Evolutionary conservation across 2,329 filamentous ascomycete genomes (phyloP).

Genomic region (Diaporthe eres): DNA sequence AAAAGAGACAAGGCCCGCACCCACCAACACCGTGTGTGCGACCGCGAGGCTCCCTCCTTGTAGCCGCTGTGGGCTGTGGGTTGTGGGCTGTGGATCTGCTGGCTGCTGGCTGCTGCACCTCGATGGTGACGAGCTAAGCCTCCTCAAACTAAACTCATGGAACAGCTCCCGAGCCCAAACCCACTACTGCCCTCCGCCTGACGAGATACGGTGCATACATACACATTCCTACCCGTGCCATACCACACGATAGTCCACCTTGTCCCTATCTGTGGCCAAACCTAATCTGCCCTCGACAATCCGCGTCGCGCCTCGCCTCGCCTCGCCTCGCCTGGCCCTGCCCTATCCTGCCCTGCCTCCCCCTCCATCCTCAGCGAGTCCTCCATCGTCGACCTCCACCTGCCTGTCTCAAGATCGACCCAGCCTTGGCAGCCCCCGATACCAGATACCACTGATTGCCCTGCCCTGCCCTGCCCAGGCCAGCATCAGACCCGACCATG

Average conservation of each 20-base stretch:
- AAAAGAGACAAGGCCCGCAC: slow-evolving; percentile 15
- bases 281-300: slow-evolving; percentile 26
- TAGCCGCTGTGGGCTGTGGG: slow-evolving; percentile 37
- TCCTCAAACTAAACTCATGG: slow-evolving; percentile 37
- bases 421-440: slow-evolving; percentile 32
- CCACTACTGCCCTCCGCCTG: slow-evolving; percentile 34
- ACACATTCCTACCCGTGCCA: slow-evolving; percentile 18
- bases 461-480: slow-evolving; percentile 5
- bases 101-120: slow-evolving; percentile 28
- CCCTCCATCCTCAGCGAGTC: slow-evolving; percentile 19
- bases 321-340: slow-evolving; percentile 5
- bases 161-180: slow-evolving; percentile 35
- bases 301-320: slow-evolving; percentile 14
- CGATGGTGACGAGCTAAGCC: slow-evolving; percentile 37
- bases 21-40: slow-evolving; percentile 34
- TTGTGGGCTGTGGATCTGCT: slow-evolving; percentile 28
- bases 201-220: slow-evolving; percentile 9
- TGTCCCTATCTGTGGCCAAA: background rate
- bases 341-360: background rate
- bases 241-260: slow-evolving; percentile 18
- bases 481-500: slow-evolving; percentile 54
- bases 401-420: slow-evolving; percentile 4
- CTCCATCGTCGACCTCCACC: slow-evolving; percentile 20
- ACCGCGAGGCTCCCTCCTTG: slow-evolving; percentile 36
- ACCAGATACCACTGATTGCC: slow-evolving; percentile 30